Base-by-base conservation (phyloP, 2,329 filamentous ascomycete genomes). In the Periconia sp. region DNA sequence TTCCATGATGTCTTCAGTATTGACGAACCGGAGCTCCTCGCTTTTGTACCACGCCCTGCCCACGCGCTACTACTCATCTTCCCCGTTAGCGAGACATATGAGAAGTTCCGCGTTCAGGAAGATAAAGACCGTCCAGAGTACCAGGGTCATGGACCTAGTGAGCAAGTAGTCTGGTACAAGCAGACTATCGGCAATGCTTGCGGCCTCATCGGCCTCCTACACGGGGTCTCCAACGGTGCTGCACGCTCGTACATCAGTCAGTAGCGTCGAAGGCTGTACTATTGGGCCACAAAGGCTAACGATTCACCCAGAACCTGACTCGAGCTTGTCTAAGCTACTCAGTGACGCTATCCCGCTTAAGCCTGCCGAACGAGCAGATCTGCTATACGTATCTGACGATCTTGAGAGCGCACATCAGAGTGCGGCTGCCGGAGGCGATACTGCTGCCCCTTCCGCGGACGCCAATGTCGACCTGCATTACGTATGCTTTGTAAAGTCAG, bases 141-240 rank as follows among this genome's bases (percentile, higher is more conserved):
- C 74, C 66, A 69, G 0, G 87, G 86, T 30, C 78, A 76, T 13
- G 91, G 91, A 1, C 72, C 79, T 1, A 64, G 61, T 0, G 89
- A 96, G 64, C 86, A 89, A 4, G 89, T 96, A 0, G 63, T 95
- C 6, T 99, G 92, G 94, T 97, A 92, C 79, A 89, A 85, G 61
- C 94, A 97, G 76, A 97, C 92, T 0, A 97, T 97, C 59, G 84
- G 87, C 46, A 96, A 97, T 69, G 91, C 94, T 3, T 97, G 94
- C 71, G 94, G 94, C 0, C 75, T 96, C 40, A 96, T 97, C 77
- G 94, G 89, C 0, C 72, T 99, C 33, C 72, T 97, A 29, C 94
- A 99, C 66, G 88, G 87, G 17, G 84, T 91, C 0, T 81, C 81
- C 23, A 99, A 97, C 67, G 92, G 92, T 1, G 78, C 80, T 2